A percentile compares a stretch with the other conserved stretches of the same genome.
These are phyloP conservation scores for Aquilaria agallochum DNA, from an alignment of 441 rosid genomes.

Conservation along the genomic window DNA sequence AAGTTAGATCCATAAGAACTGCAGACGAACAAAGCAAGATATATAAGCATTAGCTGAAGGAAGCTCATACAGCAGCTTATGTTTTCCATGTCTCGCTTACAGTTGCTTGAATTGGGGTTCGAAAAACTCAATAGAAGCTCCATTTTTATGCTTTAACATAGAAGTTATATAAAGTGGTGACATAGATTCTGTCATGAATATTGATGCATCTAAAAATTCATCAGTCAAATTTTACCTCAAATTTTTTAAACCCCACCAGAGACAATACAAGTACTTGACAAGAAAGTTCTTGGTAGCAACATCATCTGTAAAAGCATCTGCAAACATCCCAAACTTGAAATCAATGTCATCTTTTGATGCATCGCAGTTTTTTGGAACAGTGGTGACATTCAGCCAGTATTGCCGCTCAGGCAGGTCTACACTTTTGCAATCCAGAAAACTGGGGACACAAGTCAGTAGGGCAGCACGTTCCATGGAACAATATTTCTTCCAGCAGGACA, in stretches of 20 bases:
- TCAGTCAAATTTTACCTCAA: constrained; percentile 40
- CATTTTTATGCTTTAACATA: no score
- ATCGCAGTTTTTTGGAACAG: constrained; percentile 50
- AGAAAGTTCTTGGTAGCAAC: constrained; percentile 52
- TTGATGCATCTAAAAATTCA: not conserved
- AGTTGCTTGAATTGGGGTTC: no score
- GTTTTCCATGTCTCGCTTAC: no score
- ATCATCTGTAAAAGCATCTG: constrained; percentile 56
- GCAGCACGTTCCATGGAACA: constrained; percentile 36
- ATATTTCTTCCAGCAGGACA: constrained; percentile 57
- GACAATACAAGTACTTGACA: constrained; percentile 74
- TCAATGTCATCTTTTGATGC: constrained; percentile 33
- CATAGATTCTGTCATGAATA: not conserved
- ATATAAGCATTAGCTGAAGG: not conserved
- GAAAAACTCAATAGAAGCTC: no score
- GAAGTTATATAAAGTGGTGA: no score
- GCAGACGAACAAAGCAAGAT: constrained; percentile 18
- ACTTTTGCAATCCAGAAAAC: constrained; percentile 57
- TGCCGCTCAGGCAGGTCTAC: constrained; percentile 44
- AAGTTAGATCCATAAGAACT: constrained; percentile 88
- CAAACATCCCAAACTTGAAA: constrained; percentile 80
- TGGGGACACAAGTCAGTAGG: constrained; percentile 31
- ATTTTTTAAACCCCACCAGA: constrained; percentile 95
- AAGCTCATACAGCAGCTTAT: not conserved
- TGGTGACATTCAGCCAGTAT: constrained; percentile 61